Percentiles rank a stretch among this genome's conserved stretches.
Evolutionary conservation across 169 alveolate species (phyloP).

Genomic region (Eimeria brunetti): DNA sequence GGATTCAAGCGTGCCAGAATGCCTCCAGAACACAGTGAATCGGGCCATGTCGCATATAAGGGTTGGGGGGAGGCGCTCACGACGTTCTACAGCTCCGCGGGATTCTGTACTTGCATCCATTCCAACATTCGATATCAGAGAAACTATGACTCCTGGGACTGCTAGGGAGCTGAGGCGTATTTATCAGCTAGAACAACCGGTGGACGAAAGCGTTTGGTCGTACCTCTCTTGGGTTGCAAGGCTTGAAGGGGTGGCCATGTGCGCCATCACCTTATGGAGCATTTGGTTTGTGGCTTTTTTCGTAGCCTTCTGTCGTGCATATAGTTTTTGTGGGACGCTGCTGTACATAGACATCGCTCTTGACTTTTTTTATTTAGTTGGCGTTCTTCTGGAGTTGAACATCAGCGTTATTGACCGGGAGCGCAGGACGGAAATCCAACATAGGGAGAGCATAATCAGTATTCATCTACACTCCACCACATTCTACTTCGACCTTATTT

Average conservation of each 20-base stretch:
- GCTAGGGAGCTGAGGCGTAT: conserved; percentile 48
- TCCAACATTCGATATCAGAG: conserved; percentile 59
- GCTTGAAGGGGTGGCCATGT: conserved; percentile 21
- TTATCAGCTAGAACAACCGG: conserved; percentile 65
- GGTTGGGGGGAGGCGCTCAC: conserved; percentile 35
- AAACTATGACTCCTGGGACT: conserved; percentile 41
- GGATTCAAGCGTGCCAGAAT: background rate
- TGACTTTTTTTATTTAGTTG: conserved; percentile 1
- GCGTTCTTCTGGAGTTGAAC: conserved; percentile 45
- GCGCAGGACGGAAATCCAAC: conserved; percentile 47
- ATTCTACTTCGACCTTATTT: background rate
- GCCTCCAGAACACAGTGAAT: background rate
- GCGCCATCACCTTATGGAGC: conserved; percentile 41
- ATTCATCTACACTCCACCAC: conserved; percentile 1
- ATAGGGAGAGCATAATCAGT: conserved; percentile 19
- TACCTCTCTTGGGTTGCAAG: conserved; percentile 33
- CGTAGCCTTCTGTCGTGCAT: conserved; percentile 33
- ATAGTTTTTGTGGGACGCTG: background rate
- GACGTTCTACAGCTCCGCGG: conserved; percentile 35
- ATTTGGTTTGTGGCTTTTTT: conserved; percentile 41
- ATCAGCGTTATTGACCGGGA: conserved; percentile 36
- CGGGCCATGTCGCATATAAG: conserved; percentile 43
- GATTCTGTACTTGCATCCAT: conserved; percentile 47
- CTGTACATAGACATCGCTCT: conserved; percentile 21
- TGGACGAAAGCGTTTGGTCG: conserved; percentile 63